Conservation (phyloP, 306 rosid genomes). For the Prunus campanulata region DNA sequence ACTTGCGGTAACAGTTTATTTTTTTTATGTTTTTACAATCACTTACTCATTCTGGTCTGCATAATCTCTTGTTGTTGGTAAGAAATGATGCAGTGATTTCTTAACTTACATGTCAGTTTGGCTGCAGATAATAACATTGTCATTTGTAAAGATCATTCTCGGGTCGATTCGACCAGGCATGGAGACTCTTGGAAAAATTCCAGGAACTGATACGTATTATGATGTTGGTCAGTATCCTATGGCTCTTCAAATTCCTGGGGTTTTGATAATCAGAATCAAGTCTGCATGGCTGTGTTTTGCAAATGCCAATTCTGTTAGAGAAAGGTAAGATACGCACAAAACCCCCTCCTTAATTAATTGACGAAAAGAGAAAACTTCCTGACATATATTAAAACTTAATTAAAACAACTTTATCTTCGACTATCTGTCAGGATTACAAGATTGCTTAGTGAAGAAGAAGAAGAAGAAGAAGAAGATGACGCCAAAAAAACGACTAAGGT, state of each 20-base stretch:
- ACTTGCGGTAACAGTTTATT: no score
- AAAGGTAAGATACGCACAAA: slow-evolving; percentile 36
- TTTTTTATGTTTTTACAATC: no score
- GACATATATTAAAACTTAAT: no score
- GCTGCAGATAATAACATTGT: slow-evolving; percentile 37
- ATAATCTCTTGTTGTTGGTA: no score
- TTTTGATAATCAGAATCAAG: slow-evolving; percentile 50
- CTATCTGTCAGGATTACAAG: slow-evolving; percentile 40
- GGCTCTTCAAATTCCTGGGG: slow-evolving; percentile 61
- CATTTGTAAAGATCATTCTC: slow-evolving; percentile 49
- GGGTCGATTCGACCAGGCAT: slow-evolving; percentile 60
- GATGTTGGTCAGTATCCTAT: slow-evolving; percentile 69
- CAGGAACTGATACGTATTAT: slow-evolving; percentile 60
- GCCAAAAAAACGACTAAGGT: slow-evolving; percentile 32
- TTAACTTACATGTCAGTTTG: no score
- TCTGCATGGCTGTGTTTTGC: slow-evolving; percentile 79
- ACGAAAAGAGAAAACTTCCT: no score
- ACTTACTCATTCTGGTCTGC: no score
- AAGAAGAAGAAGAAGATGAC: slow-evolving; percentile 12
- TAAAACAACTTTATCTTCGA: neutral
- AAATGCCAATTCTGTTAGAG: slow-evolving; percentile 63
- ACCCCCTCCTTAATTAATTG: no score
- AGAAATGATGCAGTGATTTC: no score
- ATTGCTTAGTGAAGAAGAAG: slow-evolving; percentile 39
- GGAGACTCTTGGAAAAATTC: slow-evolving; percentile 63